phyloP scores from a whole-genome alignment of 352 stramenopile genomes.

The Globisporangium paddicum region DNA sequence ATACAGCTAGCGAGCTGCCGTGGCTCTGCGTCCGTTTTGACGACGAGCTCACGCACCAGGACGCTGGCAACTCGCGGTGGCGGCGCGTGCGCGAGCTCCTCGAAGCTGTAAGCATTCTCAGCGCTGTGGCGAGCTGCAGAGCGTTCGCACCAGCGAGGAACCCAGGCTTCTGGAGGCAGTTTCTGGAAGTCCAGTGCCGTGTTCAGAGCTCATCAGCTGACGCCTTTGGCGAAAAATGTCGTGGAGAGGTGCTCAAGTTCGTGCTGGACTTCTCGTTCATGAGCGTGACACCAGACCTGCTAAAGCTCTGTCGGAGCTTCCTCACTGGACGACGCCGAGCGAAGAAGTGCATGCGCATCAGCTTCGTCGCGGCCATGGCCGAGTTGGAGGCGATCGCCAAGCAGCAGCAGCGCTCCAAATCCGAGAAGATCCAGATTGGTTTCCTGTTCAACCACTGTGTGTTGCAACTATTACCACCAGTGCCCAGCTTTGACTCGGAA shows the following conservation, averaged over 20 bases:
- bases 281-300: constrained; percentile 22
- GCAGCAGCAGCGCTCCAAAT: background rate
- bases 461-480: background rate
- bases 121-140: constrained; percentile 15
- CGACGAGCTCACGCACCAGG: background rate
- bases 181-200: constrained; percentile 12
- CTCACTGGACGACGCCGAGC: constrained; percentile 18
- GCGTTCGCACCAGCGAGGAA: constrained; percentile 28
- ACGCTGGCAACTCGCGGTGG: background rate
- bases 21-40: constrained; percentile 17
- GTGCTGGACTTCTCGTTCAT: constrained; percentile 30
- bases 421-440: background rate
- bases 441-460: constrained; percentile 7
- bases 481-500: background rate
- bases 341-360: constrained; percentile 22
- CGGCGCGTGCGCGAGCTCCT: constrained; percentile 6
- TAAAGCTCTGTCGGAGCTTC: constrained; percentile 21
- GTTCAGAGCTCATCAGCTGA: background rate
- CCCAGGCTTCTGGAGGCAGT: constrained; percentile 29
- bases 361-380: constrained; percentile 17
- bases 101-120: constrained; percentile 25
- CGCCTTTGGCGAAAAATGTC: constrained; percentile 4
- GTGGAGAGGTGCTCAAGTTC: constrained; percentile 25
- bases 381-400: constrained; percentile 13
- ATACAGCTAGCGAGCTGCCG: background rate